Percentiles rank a stretch among this genome's conserved stretches.
Evolutionary conservation across 345 rosid genomes (phyloP).

Genomic region (Hibiscus trionum): DNA sequence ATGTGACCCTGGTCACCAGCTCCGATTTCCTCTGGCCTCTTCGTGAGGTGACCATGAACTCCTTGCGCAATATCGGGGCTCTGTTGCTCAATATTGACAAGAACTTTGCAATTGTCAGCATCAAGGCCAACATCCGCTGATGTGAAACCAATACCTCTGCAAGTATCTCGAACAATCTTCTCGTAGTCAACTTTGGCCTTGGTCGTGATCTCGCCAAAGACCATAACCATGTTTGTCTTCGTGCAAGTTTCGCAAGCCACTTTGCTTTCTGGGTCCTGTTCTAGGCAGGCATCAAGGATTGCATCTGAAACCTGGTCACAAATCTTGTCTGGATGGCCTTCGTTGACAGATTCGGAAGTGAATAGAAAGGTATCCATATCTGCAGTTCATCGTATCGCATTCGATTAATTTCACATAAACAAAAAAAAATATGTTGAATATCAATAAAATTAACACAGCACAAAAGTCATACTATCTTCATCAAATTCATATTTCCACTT

Average conservation of each 20-base stretch:
- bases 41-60: neutral
- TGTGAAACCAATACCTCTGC: constrained; percentile 17
- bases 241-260: neutral
- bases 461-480: neutral
- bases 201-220: constrained; percentile 12
- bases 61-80: neutral
- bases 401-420: no score
- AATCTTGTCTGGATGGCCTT: constrained; percentile 19
- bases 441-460: no score
- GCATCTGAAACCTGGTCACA: constrained; percentile 17
- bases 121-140: constrained; percentile 18
- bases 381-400: neutral
- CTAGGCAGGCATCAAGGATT: constrained; percentile 14
- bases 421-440: no score
- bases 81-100: neutral
- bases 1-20: neutral
- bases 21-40: neutral
- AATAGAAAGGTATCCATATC: constrained; percentile 12
- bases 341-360: constrained; percentile 20
- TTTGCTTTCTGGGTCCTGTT: constrained; percentile 19
- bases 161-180: constrained; percentile 16
- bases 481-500: neutral
- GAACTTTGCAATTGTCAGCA: neutral
- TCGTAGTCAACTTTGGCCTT: constrained; percentile 9
- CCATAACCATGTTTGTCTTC: neutral